phyloP scores from a whole-genome alignment of 352 stramenopile genomes.

The Plasmopara halstedii region DNA sequence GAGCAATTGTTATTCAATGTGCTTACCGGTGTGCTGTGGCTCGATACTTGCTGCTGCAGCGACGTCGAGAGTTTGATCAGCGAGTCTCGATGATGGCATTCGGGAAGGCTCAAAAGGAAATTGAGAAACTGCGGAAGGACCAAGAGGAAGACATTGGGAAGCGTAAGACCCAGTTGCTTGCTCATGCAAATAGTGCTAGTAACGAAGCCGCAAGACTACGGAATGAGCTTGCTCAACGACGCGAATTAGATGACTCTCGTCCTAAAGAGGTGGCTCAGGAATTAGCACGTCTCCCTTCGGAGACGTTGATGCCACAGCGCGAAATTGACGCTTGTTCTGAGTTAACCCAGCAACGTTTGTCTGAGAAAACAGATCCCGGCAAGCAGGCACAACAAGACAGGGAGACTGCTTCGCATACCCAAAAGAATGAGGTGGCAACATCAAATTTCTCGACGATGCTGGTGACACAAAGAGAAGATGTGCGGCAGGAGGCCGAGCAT shows the following conservation, averaged over 20 bases:
- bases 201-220: constrained; percentile 38
- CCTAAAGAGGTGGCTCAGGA: constrained; percentile 46
- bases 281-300: constrained; percentile 39
- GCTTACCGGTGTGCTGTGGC: constrained; percentile 39
- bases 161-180: constrained; percentile 57
- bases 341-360: constrained; percentile 27
- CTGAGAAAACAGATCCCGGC: constrained; percentile 37
- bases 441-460: constrained; percentile 49
- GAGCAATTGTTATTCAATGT: constrained; percentile 63
- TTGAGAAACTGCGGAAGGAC: constrained; percentile 59
- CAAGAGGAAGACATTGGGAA: constrained; percentile 62
- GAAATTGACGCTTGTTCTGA: constrained; percentile 36
- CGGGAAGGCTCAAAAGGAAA: constrained; percentile 75
- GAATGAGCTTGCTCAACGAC: constrained; percentile 35
- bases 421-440: constrained; percentile 55
- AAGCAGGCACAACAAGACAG: constrained; percentile 31
- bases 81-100: constrained; percentile 75
- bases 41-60: constrained; percentile 27
- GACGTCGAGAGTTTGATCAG: constrained; percentile 65
- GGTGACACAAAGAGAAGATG: constrained; percentile 22
- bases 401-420: constrained; percentile 38
- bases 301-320: constrained; percentile 51
- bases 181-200: constrained; percentile 43
- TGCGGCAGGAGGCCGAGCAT: constrained; percentile 38
- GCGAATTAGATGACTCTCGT: constrained; percentile 35